These are phyloP conservation scores for Thamnidium elegans DNA, from an alignment of 192 early-diverging fungal genomes.

Conservation along the genomic window DNA sequence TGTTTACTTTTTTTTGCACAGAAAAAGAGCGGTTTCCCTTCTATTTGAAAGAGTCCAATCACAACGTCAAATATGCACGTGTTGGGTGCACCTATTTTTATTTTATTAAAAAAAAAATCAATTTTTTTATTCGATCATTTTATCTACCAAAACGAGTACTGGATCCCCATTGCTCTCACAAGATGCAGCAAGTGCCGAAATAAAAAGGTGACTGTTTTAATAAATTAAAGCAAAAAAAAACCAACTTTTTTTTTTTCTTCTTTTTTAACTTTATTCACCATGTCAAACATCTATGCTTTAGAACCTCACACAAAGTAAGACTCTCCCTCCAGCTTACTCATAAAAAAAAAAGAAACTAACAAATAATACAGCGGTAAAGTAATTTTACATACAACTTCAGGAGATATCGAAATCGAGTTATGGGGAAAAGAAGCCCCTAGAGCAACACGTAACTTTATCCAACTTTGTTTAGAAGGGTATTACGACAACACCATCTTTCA, in stretches of 20 bases:
- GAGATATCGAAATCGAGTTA: constrained; percentile 88
- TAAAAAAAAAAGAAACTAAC: not conserved
- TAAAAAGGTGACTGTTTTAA: no score
- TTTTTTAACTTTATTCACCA: constrained; percentile 13
- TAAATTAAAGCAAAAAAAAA: no score
- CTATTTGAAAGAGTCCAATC: no score
- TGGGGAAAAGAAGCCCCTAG: constrained; percentile 94
- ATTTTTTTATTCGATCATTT: no score
- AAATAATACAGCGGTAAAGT: constrained; percentile 60
- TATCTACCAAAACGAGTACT: no score
- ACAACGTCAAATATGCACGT: no score
- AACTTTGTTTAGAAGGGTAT: constrained; percentile 87
- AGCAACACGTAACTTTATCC: constrained; percentile 93
- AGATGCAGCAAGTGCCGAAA: no score
- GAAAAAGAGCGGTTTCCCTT: no score
- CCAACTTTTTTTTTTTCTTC: constrained; percentile 5
- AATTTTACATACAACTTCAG: constrained; percentile 78
- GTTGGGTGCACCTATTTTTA: no score
- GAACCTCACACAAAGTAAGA: constrained; percentile 56
- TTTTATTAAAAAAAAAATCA: no score
- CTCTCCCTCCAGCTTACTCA: not conserved
- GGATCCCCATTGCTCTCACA: no score
- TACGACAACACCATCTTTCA: constrained; percentile 90
- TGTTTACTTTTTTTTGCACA: no score
- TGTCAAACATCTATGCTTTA: constrained; percentile 54